Percentiles rank a stretch among this genome's conserved stretches.
Evolutionary conservation across 106 monocot species (phyloP).

Genomic region (Acorus calamus): DNA sequence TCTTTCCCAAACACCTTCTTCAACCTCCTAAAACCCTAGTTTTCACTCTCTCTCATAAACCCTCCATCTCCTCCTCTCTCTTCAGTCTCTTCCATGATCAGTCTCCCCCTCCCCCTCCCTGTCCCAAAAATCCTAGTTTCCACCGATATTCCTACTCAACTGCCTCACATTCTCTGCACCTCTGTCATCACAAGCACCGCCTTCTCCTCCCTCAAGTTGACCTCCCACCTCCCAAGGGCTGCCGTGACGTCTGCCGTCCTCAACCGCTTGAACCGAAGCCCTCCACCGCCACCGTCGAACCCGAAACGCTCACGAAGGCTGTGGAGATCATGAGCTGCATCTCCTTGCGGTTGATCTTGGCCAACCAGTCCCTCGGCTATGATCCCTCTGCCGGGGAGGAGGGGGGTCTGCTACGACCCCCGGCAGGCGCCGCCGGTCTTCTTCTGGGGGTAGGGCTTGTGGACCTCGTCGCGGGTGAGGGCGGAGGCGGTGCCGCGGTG

Average conservation of each 20-base stretch:
- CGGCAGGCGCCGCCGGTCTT: conserved; percentile 76
- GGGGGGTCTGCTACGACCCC: conserved; percentile 79
- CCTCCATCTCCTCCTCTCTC: no score
- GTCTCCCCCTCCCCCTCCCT: no score
- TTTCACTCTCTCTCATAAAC: no score
- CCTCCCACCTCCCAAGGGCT: conserved; percentile 67
- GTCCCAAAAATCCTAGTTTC: no score
- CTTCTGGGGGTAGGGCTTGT: conserved; percentile 90
- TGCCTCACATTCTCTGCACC: conserved; percentile 48
- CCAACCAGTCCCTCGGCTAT: conserved; percentile 87
- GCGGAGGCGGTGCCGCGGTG: conserved; percentile 93
- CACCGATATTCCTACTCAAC: conserved; percentile 74
- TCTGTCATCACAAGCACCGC: conserved; percentile 65
- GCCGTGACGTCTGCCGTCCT: conserved; percentile 71
- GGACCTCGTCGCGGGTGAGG: conserved; percentile 87
- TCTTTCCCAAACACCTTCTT: no score
- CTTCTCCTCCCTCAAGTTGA: conserved; percentile 76
- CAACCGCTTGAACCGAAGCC: conserved; percentile 43
- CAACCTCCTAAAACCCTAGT: no score
- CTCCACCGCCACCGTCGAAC: conserved; percentile 50
- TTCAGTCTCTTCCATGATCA: no score
- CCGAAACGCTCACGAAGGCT: conserved; percentile 64
- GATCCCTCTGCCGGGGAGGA: conserved; percentile 93
- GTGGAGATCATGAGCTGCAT: conserved; percentile 82
- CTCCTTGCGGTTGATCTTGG: conserved; percentile 99